A percentile compares a stretch with the other conserved stretches of the same genome.
phyloP scores from a whole-genome alignment of 1,284 basidiomycete genomes.

The Tilletia walkeri region DNA sequence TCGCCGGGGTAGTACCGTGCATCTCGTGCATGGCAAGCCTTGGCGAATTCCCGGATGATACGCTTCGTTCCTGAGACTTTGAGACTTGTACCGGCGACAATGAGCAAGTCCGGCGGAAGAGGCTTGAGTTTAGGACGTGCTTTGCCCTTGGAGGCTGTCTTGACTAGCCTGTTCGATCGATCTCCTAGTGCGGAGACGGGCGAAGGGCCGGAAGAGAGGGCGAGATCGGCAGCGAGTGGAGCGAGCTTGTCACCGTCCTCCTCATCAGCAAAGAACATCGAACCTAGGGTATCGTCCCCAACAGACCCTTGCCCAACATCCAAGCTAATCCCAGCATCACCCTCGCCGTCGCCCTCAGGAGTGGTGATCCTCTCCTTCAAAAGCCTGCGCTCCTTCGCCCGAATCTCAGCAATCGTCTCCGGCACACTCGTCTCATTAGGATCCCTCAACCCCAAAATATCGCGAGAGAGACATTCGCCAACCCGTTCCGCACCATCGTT shows the following conservation, averaged over 20 bases:
- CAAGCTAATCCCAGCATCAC: slow-evolving; percentile 22
- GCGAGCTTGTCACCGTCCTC: slow-evolving; percentile 9
- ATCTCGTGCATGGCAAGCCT: slow-evolving; percentile 66
- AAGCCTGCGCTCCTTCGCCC: slow-evolving; percentile 36
- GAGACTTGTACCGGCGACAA: slow-evolving; percentile 93
- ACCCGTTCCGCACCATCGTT: slow-evolving; percentile 78
- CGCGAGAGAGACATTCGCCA: slow-evolving; percentile 52
- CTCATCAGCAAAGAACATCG: slow-evolving; percentile 21
- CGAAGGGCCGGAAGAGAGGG: not conserved
- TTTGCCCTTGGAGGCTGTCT: slow-evolving; percentile 22
- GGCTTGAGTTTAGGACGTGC: slow-evolving; percentile 42
- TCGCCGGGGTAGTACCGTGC: slow-evolving; percentile 26
- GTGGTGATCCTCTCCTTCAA: slow-evolving; percentile 19
- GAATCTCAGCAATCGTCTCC: slow-evolving; percentile 40
- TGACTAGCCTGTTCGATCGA: not conserved
- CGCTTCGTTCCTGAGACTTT: slow-evolving; percentile 91
- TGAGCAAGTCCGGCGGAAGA: slow-evolving; percentile 75
- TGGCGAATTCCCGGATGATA: slow-evolving; percentile 89
- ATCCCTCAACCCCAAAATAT: slow-evolving; percentile 51
- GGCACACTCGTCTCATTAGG: slow-evolving; percentile 50
- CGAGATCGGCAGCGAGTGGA: not conserved
- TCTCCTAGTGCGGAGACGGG: not conserved
- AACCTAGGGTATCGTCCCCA: not conserved
- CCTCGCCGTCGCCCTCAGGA: slow-evolving; percentile 23
- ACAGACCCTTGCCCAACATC: not conserved